Evolutionary conservation across 2,329 filamentous ascomycete genomes (phyloP).

Genomic region (Knufia fluminis): DNA sequence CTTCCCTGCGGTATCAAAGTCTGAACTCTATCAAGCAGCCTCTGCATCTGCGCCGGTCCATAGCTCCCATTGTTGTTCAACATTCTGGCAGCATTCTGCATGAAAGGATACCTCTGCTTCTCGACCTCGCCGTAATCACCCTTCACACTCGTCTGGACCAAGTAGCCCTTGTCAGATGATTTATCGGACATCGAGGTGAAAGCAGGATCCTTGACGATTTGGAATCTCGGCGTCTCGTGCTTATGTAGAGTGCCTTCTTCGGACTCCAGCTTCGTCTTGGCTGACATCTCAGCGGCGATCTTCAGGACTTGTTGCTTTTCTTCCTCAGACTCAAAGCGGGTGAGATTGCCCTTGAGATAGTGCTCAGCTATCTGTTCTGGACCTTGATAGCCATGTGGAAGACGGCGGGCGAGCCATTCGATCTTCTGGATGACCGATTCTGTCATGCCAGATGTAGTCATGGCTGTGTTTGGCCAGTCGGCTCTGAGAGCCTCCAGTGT

Average conservation of each 20-base stretch:
- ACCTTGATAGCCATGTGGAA: conserved; percentile 22
- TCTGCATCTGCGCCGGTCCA: conserved; percentile 12
- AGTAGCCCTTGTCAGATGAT: conserved; percentile 12
- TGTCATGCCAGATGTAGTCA: conserved; percentile 15
- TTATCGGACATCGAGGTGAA: conserved; percentile 15
- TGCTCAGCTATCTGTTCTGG: conserved; percentile 21
- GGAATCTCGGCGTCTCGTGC: conserved; percentile 6
- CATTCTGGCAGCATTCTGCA: conserved; percentile 19
- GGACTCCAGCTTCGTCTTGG: conserved; percentile 10
- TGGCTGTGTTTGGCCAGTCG: conserved; percentile 23
- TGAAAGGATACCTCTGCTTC: conserved; percentile 20
- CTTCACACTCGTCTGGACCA: conserved; percentile 17
- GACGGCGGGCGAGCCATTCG: conserved; percentile 21
- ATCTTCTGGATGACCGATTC: conserved; percentile 22
- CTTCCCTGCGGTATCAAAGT: conserved; percentile 7
- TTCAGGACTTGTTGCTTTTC: conserved; percentile 19
- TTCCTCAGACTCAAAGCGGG: conserved; percentile 19
- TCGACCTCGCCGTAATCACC: conserved; percentile 17
- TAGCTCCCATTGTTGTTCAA: conserved; percentile 23
- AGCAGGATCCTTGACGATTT: conserved; percentile 13
- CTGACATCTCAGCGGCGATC: conserved; percentile 16
- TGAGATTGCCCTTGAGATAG: conserved; percentile 19
- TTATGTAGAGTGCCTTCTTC: conserved; percentile 16
- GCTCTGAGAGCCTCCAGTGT: conserved; percentile 15
- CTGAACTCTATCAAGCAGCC: conserved; percentile 17